Base-by-base conservation (phyloP, 2,329 filamentous ascomycete species). In the Shiraia bambusicola region DNA sequence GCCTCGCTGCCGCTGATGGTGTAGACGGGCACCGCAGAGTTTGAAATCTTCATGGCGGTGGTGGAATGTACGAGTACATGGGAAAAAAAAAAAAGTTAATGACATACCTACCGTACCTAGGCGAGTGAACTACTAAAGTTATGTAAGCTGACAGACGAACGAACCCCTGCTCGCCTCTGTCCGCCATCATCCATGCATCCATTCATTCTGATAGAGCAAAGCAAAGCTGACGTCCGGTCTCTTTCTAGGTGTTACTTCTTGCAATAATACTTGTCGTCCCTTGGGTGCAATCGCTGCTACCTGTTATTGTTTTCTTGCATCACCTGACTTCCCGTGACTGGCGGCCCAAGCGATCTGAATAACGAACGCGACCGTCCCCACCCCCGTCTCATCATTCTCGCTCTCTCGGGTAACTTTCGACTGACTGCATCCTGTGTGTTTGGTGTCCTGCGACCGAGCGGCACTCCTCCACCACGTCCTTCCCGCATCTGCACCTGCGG, bases 1-100 rank as follows among this genome's bases (percentile, higher is more conserved):
- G 89, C 87, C 26, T 88, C 88, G 25, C 89, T 88, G 52, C 93
- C 94, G 27, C 92, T 90, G 60, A 98, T 88, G 40, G 93, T 97
- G 66, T 98, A 98, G 2, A 96, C 91, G 42, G 88, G 87, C 45
- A 95, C 87, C 31, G 85, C 79, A 49, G 88, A 88, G 52, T 88
- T 89, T 19, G 86, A 85, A 67, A 91, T 80, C 76, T 90, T 89
- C 88, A 92, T 92, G 46, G 65, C 39, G 58, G 55, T 40, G 48
- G 42, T 12, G 41, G 34, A 22, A 38, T 15, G 34, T 17, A 37
- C 11, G 17, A 13, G n/a, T 24, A 17, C 11, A 13, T 13, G n/a
- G 14, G 24, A 24, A 27, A 38, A 32, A 41, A 46, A 52, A 44
- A 42, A 28, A 31, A 26, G 12, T 29, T 24, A n/a, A n/a, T n/a